Evolutionary conservation across 139 green algal species (phyloP).

Genomic region (Diplosphaera chodatii): DNA sequence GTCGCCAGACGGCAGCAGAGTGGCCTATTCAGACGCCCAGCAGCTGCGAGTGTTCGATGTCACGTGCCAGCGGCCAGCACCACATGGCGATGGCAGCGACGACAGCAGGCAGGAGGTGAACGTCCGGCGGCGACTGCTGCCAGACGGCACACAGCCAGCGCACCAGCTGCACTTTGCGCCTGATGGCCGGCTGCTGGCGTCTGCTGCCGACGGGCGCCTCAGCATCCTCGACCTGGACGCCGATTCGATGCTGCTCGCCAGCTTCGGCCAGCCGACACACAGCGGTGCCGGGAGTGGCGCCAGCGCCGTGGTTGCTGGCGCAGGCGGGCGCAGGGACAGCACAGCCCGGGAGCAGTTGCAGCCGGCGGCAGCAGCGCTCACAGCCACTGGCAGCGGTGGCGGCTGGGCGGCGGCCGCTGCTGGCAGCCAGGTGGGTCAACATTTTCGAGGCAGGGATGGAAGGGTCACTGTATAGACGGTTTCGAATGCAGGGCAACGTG

Average conservation of each 20-base stretch:
- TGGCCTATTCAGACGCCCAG: slow-evolving; percentile 54
- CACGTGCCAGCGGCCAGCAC: background rate
- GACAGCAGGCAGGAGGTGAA: background rate
- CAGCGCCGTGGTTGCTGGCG: too few relatives aligned
- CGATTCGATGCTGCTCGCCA: background rate
- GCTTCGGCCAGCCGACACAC: background rate
- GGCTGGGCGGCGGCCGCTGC: slow-evolving; percentile 5
- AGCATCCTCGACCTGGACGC: background rate
- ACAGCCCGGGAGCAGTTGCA: background rate
- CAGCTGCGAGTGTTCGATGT: slow-evolving; percentile 45
- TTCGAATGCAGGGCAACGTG: too few relatives aligned
- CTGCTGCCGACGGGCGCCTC: slow-evolving; percentile 12
- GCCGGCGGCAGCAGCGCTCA: background rate
- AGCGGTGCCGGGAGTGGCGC: too few relatives aligned
- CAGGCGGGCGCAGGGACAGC: slow-evolving; percentile 7
- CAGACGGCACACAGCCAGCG: slow-evolving; percentile 17
- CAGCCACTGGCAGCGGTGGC: background rate
- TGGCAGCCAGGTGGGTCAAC: slow-evolving; percentile 1
- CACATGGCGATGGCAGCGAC: too few relatives aligned
- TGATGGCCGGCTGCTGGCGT: background rate
- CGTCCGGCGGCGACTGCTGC: slow-evolving; percentile 13
- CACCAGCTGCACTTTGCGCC: slow-evolving; percentile 18
- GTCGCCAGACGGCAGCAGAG: slow-evolving; percentile 47
- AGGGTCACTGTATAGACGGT: too few relatives aligned
- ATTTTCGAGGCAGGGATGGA: too few relatives aligned